Evolutionary conservation across 768 basidiomycete species (phyloP).

Genomic region (Suillus ampliporus): DNA sequence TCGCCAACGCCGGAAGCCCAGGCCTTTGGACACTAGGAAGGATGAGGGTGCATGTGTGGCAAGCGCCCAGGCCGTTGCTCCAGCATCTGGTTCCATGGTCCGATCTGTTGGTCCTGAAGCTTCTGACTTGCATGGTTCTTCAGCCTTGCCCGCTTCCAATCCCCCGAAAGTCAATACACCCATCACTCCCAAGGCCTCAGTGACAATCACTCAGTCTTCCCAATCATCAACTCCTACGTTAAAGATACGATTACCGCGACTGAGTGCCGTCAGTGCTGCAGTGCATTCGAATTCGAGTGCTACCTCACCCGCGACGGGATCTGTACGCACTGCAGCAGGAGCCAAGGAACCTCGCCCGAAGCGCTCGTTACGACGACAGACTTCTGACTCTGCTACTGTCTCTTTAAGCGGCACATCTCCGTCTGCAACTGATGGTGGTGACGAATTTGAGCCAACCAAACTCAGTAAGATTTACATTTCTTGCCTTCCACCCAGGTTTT

Average conservation of each 20-base stretch:
- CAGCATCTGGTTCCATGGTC: constrained; percentile 17
- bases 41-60: constrained; percentile 16
- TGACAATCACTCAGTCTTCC: constrained; percentile 39
- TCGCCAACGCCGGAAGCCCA: constrained; percentile 32
- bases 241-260: constrained; percentile 39
- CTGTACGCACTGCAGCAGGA: constrained; percentile 26
- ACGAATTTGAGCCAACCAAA: constrained; percentile 33
- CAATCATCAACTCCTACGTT: constrained; percentile 40
- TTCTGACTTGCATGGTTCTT: not conserved
- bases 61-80: constrained; percentile 14
- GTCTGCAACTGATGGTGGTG: constrained; percentile 32
- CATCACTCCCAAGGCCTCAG: constrained; percentile 38
- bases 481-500: not conserved
- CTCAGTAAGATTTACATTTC: constrained; percentile 29
- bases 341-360: constrained; percentile 35
- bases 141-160: not conserved
- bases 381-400: constrained; percentile 31
- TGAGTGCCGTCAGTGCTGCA: constrained; percentile 35
- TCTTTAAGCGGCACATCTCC: constrained; percentile 40
- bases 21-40: constrained; percentile 24
- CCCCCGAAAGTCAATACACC: constrained; percentile 23
- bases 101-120: constrained; percentile 2
- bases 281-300: constrained; percentile 29
- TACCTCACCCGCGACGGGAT: constrained; percentile 23
- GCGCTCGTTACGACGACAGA: constrained; percentile 29